phyloP scores from a whole-genome alignment of 441 rosid species.

The Eruca vesicaria region DNA sequence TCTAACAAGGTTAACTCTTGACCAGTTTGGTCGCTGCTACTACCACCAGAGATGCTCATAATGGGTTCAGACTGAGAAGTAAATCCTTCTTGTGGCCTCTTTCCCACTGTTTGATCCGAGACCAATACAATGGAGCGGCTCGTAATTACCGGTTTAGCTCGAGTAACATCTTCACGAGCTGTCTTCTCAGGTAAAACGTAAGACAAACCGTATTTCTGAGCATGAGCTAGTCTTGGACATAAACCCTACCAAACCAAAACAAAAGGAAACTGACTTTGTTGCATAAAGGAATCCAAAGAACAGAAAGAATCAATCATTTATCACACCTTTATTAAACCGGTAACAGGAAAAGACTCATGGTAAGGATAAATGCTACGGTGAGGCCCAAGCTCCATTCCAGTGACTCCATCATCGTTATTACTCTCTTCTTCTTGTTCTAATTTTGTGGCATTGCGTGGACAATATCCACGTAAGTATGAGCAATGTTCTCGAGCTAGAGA shows the following conservation, averaged over 20 bases:
- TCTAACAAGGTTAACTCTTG: conserved; percentile 31
- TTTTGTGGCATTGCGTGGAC: conserved; percentile 47
- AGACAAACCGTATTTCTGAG: conserved; percentile 73
- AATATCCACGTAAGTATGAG: conserved; percentile 81
- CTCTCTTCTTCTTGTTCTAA: conserved; percentile 41
- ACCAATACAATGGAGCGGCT: conserved; percentile 43
- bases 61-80: conserved; percentile 35
- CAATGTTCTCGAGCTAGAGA: conserved; percentile 84
- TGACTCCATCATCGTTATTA: conserved; percentile 39
- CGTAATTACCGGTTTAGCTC: conserved; percentile 32
- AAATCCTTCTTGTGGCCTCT: conserved; percentile 27
- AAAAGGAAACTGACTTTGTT: not conserved
- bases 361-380: conserved; percentile 37
- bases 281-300: not conserved
- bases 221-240: conserved; percentile 87
- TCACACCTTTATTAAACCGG: conserved; percentile 78
- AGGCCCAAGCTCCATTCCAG: conserved; percentile 35
- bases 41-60: conserved; percentile 21
- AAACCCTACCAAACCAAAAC: conserved; percentile 53
- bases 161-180: conserved; percentile 39
- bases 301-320: not conserved
- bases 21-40: conserved; percentile 26
- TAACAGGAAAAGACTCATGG: conserved; percentile 51
- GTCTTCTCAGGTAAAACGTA: conserved; percentile 41
- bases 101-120: conserved; percentile 35